phyloP scores from a whole-genome alignment of 78 protist genomes.

The Dictyostelium intermedium region DNA sequence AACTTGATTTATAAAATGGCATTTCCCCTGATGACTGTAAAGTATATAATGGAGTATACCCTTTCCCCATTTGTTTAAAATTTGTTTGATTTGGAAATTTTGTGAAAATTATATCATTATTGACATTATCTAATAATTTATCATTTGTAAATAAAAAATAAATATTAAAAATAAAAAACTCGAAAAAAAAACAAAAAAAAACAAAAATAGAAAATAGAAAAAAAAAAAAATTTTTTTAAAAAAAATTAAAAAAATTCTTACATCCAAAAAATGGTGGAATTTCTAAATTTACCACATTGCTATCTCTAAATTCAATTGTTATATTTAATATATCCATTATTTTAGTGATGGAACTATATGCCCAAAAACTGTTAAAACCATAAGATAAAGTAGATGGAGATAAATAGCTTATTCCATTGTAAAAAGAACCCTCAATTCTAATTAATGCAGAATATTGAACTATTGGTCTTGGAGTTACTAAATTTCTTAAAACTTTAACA shows the following conservation, averaged over 20 bases:
- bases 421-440: background rate
- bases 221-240: too few relatives aligned
- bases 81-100: background rate
- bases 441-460: background rate
- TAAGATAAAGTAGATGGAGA: background rate
- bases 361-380: background rate
- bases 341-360: background rate
- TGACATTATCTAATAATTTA: too few relatives aligned
- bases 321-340: background rate
- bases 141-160: too few relatives aligned
- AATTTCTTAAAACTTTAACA: background rate
- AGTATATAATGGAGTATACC: background rate
- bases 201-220: too few relatives aligned
- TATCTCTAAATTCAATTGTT: background rate
- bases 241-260: background rate
- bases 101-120: background rate
- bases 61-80: background rate
- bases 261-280: background rate
- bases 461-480: background rate
- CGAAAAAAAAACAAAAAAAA: too few relatives aligned
- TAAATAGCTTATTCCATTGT: too few relatives aligned
- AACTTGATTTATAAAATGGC: background rate
- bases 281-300: background rate
- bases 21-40: background rate
- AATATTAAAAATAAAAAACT: too few relatives aligned